Base-by-base conservation (phyloP, 345 rosid species). In the Trapa bicornis region DNA sequence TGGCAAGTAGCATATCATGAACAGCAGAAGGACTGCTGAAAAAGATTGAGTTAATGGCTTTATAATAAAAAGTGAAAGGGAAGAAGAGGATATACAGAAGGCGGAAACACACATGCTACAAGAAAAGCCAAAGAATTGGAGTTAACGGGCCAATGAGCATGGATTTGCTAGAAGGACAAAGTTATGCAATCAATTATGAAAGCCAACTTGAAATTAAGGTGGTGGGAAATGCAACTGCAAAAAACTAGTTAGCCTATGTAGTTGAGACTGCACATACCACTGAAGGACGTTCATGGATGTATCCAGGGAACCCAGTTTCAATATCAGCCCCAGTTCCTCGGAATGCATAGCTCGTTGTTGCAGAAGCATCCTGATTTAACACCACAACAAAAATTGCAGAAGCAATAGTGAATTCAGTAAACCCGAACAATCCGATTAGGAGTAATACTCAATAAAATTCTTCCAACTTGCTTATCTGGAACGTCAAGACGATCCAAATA, bases 1-100 rank as follows among this genome's bases (percentile, higher is more conserved):
- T 94, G 97, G 73, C 96, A 91, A 73, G 96, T 89, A 3, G 96
- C 96, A 71, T 87, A 89, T 86, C 91, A 93, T 93, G 83, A 90
- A 93, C 73, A 90, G 79, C 83, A 93, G 73, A 65, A 93, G 88
- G 70, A 93, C 96, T 93, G 86, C 83, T 68, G 75, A 81, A 77
- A 33, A 69, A 73, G 67, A 57, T 70, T 64, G 29, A 32, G 37
- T 58, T 58, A 32, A 29, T 32, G 37, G 32, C 63, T 58, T 8
- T 32, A 10, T n/a, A 35, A 1, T 7, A 32, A 56, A 17, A 37
- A 48, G 37, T 37, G 56, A 41, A 36, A 63, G 38, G 39, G 67
- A 65, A 47, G 60, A 13, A 54, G 69, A 47, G 10, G 64, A 48
- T 67, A 52, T 64, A 70, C 39, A 50, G 42, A 35, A 33, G 29